phyloP scores from a whole-genome alignment of 345 rosid species.

The Hibiscus trionum region DNA sequence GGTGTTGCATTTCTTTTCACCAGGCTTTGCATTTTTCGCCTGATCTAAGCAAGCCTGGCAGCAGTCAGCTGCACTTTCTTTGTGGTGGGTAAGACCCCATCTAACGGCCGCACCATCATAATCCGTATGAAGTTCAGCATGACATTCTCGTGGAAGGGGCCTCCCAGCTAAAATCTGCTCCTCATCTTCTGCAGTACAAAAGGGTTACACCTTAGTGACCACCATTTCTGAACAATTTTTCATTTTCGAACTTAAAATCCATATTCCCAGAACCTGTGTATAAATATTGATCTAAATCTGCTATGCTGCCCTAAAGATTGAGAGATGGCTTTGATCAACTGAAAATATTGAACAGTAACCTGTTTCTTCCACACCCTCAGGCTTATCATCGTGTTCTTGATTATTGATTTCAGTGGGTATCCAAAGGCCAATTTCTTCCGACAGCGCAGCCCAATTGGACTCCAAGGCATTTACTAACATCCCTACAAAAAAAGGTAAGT shows the following conservation, averaged over 20 bases:
- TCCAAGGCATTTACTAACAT: slow-evolving; percentile 66
- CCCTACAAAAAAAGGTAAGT: slow-evolving; percentile 27
- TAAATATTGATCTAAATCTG: not conserved
- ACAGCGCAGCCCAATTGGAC: slow-evolving; percentile 66
- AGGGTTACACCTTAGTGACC: slow-evolving; percentile 5
- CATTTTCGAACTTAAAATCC: not conserved
- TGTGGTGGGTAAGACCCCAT: slow-evolving; percentile 97
- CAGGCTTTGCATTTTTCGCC: slow-evolving; percentile 67
- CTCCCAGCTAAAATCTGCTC: slow-evolving; percentile 71
- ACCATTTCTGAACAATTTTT: not conserved
- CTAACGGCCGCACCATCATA: slow-evolving; percentile 86
- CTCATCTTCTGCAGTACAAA: slow-evolving; percentile 43
- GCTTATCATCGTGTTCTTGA: slow-evolving; percentile 77
- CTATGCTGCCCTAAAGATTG: not conserved
- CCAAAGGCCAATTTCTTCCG: slow-evolving; percentile 87
- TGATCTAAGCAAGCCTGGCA: slow-evolving; percentile 97
- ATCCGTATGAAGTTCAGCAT: slow-evolving; percentile 81
- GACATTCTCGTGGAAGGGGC: slow-evolving; percentile 68
- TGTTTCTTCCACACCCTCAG: slow-evolving; percentile 60
- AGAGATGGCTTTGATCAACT: not conserved
- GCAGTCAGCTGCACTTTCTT: slow-evolving; percentile 98
- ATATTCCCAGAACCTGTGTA: not conserved
- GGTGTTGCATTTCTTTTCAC: slow-evolving; percentile 75
- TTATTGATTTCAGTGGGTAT: slow-evolving; percentile 61
- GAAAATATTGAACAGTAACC: slow-evolving; percentile 35